These are phyloP conservation scores for Metschnikowia lachancei DNA, from an alignment of 805 yeast species.

Conservation along the genomic window DNA sequence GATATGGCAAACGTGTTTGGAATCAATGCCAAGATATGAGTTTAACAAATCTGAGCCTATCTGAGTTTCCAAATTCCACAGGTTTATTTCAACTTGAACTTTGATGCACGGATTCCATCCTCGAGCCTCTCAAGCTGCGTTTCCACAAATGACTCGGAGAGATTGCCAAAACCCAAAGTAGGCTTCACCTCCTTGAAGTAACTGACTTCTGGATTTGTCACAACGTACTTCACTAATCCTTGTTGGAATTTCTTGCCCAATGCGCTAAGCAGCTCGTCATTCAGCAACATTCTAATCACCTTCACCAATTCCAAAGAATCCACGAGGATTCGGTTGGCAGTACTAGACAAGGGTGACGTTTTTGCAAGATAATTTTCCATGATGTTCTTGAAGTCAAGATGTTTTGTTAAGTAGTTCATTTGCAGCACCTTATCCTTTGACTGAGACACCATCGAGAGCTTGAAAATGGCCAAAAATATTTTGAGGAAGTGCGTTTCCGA, in stretches of 20 bases:
- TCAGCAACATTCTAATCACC: constrained; percentile 13
- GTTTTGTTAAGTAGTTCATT: constrained; percentile 30
- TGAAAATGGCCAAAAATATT: constrained; percentile 28
- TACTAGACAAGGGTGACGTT: constrained; percentile 18
- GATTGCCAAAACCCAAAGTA: background rate
- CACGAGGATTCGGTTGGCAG: constrained; percentile 14
- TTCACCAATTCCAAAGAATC: constrained; percentile 15
- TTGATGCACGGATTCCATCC: constrained; percentile 15
- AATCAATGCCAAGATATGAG: constrained; percentile 11
- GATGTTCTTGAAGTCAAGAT: constrained; percentile 30
- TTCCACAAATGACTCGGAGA: constrained; percentile 8
- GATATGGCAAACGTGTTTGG: constrained; percentile 27
- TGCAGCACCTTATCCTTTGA: constrained; percentile 25
- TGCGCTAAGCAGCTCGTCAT: constrained; percentile 8
- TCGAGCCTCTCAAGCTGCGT: constrained; percentile 11
- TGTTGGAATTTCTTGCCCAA: constrained; percentile 12
- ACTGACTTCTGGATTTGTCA: constrained; percentile 12
- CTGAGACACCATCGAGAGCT: constrained; percentile 23
- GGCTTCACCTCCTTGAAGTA: constrained; percentile 11
- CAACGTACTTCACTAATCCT: constrained; percentile 11
- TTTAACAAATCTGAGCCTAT: too few species aligned
- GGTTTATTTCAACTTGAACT: constrained; percentile 12
- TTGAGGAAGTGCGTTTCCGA: constrained; percentile 30
- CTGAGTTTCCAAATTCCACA: too few species aligned
- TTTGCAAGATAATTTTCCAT: constrained; percentile 18